Percentiles rank a stretch among this genome's conserved stretches.
Conservation (phyloP, 768 basidiomycete genomes). For the Tephrocybe sp. region DNA sequence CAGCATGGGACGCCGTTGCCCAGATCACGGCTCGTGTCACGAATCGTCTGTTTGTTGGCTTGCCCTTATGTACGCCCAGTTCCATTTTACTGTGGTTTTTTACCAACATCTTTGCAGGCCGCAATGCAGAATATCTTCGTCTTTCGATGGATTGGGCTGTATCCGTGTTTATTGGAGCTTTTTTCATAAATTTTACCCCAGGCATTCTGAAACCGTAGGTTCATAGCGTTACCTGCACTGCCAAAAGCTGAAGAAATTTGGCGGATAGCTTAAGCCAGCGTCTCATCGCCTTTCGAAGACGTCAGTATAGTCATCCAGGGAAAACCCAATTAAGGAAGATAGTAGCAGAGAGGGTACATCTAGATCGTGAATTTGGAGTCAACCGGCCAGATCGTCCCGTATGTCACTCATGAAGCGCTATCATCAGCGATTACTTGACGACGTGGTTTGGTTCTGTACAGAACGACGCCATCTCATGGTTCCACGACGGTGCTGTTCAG, state of each 20-base stretch:
- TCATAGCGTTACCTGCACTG: too few relatives aligned
- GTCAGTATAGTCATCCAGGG: background rate
- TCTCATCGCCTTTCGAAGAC: background rate
- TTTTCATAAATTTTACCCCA: slow-evolving; percentile 6
- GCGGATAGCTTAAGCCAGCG: background rate
- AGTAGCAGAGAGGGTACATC: background rate
- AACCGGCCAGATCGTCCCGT: slow-evolving; percentile 3
- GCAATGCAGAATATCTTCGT: background rate
- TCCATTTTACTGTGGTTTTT: background rate
- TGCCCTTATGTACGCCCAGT: slow-evolving; percentile 1
- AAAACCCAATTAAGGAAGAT: background rate
- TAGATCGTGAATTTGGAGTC: slow-evolving; percentile 1
- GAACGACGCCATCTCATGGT: slow-evolving; percentile 4
- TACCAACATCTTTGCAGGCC: background rate
- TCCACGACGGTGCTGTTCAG: background rate
- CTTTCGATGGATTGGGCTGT: slow-evolving; percentile 5
- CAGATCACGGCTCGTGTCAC: background rate
- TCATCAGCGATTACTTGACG: too few relatives aligned
- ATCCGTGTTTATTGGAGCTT: slow-evolving; percentile 2
- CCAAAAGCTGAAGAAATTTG: background rate
- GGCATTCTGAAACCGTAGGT: slow-evolving; percentile 6
- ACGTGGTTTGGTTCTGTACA: background rate
- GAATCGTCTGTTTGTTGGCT: slow-evolving; percentile 5
- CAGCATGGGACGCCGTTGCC: background rate
- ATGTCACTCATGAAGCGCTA: background rate